These are phyloP conservation scores for Zalaria sp. DNA, from an alignment of 2,329 filamentous ascomycete species.

Conservation along the genomic window DNA sequence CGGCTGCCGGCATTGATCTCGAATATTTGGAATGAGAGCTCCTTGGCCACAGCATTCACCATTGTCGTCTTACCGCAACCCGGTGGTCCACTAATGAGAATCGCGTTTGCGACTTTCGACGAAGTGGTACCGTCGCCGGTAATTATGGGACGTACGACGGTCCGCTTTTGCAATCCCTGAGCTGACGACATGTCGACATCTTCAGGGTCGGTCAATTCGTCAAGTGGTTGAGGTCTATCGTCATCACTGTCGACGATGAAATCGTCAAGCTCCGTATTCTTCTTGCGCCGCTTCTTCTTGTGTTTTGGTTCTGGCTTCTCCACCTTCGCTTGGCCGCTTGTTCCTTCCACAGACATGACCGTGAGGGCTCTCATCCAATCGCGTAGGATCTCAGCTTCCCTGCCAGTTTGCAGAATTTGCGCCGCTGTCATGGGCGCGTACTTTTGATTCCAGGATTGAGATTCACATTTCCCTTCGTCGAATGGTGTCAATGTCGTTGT, in stretches of 20 bases:
- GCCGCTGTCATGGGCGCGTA: slow-evolving; percentile 58
- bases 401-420: slow-evolving; percentile 62
- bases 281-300: slow-evolving; percentile 53
- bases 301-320: slow-evolving; percentile 11
- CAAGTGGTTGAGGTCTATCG: slow-evolving; percentile 50
- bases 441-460: slow-evolving; percentile 63
- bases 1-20: slow-evolving; percentile 80
- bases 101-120: slow-evolving; percentile 50
- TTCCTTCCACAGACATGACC: slow-evolving; percentile 61
- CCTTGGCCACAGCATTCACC: slow-evolving; percentile 81
- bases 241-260: slow-evolving; percentile 73
- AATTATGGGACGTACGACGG: slow-evolving; percentile 4
- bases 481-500: slow-evolving; percentile 57
- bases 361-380: slow-evolving; percentile 70
- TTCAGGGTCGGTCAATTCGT: slow-evolving; percentile 52
- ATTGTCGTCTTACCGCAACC: slow-evolving; percentile 90
- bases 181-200: slow-evolving; percentile 7
- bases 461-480: slow-evolving; percentile 65
- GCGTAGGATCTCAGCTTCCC: slow-evolving; percentile 55
- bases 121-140: slow-evolving; percentile 10
- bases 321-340: slow-evolving; percentile 12
- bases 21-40: slow-evolving; percentile 86
- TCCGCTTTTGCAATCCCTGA: slow-evolving; percentile 9
- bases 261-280: slow-evolving; percentile 54
- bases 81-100: slow-evolving; percentile 79